Evolutionary conservation across 805 yeast species (phyloP).

Genomic region (Kodamaea lidongshanica): DNA sequence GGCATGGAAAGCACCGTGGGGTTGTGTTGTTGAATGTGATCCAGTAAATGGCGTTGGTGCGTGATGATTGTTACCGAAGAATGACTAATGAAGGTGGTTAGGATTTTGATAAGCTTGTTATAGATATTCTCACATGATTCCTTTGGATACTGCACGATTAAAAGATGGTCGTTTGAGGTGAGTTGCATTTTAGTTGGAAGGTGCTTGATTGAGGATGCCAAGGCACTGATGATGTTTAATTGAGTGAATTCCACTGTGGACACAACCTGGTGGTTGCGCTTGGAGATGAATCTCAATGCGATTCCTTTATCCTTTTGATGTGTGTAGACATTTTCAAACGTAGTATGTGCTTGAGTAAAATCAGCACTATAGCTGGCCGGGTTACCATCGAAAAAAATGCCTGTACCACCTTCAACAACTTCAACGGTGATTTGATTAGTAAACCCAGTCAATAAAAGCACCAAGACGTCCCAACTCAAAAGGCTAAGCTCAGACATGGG

Average conservation of each 20-base stretch:
- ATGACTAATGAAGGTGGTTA: slow-evolving; percentile 35
- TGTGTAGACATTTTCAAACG: slow-evolving; percentile 26
- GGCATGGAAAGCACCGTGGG: slow-evolving; percentile 28
- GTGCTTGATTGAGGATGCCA: slow-evolving; percentile 47
- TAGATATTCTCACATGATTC: slow-evolving; percentile 19
- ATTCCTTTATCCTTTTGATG: slow-evolving; percentile 33
- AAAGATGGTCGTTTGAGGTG: slow-evolving; percentile 19
- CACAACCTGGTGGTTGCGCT: slow-evolving; percentile 12
- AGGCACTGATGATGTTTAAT: slow-evolving; percentile 46
- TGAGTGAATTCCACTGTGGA: slow-evolving; percentile 37
- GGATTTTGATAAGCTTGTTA: slow-evolving; percentile 30
- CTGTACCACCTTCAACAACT: slow-evolving; percentile 2
- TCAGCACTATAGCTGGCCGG: slow-evolving; percentile 4
- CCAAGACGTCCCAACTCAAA: slow-evolving; percentile 30
- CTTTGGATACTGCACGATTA: slow-evolving; percentile 15
- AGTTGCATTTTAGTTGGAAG: slow-evolving; percentile 37
- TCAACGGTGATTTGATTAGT: slow-evolving; percentile 37
- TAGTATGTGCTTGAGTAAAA: slow-evolving; percentile 4
- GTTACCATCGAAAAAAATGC: background rate
- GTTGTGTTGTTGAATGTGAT: slow-evolving; percentile 9
- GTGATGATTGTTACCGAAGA: slow-evolving; percentile 19
- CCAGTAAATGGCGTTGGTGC: slow-evolving; percentile 2
- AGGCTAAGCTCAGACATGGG: slow-evolving; percentile 16
- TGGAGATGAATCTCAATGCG: slow-evolving; percentile 21
- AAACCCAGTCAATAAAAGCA: slow-evolving; percentile 40